Evolutionary conservation across 495 filamentous ascomycete genomes (phyloP).

Genomic region (Staphylotrichum tortipilum): DNA sequence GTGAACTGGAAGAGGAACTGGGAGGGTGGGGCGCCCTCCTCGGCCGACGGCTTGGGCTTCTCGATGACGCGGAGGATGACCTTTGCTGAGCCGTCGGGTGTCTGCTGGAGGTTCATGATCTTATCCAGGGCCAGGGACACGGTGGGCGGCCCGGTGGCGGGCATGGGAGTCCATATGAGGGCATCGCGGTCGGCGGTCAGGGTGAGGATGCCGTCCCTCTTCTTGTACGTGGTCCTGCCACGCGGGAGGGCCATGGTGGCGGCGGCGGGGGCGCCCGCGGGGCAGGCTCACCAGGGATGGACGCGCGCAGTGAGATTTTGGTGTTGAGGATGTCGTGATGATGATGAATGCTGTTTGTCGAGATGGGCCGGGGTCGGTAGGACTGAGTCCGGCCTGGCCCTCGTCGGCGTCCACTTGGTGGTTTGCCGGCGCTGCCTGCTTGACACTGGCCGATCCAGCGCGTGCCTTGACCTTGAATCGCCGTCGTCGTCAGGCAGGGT

Average conservation of each 20-base stretch:
- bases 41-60: slow-evolving; percentile 46
- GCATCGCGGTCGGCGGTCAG: slow-evolving; percentile 59
- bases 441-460: too few species aligned
- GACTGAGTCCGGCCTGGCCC: too few species aligned
- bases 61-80: slow-evolving; percentile 85
- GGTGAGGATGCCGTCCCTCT: slow-evolving; percentile 82
- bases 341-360: too few species aligned
- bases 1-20: slow-evolving; percentile 80
- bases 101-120: slow-evolving; percentile 91
- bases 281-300: too few species aligned
- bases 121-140: slow-evolving; percentile 62
- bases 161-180: slow-evolving; percentile 70
- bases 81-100: slow-evolving; percentile 69
- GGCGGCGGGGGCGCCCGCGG: neutral
- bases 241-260: slow-evolving; percentile 40
- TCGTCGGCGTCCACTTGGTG: too few species aligned
- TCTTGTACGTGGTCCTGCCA: slow-evolving; percentile 79
- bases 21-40: slow-evolving; percentile 45
- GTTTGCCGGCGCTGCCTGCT: too few species aligned
- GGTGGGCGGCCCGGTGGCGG: slow-evolving; percentile 43
- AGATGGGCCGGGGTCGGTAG: too few species aligned
- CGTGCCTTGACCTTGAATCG: too few species aligned
- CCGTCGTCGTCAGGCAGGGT: too few species aligned
- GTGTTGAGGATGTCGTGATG: too few species aligned
- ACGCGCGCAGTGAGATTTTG: too few species aligned